Evolutionary conservation across 2,329 filamentous ascomycete genomes (phyloP), one percentile per base, ranked within the genome.

Genomic region (Talaromyces sp.): DNA sequence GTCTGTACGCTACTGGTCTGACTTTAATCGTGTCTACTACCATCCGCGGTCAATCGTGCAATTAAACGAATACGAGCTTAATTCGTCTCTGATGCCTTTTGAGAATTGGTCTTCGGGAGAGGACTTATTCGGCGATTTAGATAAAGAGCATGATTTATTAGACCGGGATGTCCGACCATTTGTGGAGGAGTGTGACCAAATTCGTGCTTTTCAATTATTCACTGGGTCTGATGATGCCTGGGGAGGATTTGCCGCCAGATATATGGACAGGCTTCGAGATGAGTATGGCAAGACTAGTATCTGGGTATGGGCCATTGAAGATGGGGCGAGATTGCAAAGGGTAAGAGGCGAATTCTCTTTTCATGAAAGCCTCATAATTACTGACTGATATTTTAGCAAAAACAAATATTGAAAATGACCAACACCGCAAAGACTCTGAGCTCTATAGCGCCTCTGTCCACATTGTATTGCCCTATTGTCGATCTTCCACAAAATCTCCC

Each of bases 1-100:
- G 6, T 84, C 85, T 10, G 90, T 98, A n/a, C 86, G 92, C 59
- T 98, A 95, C 78, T 99, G 95, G 94, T 96, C 92, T 34, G 95
- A 99, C 75, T 98, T 92, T 76, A 96, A 91, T 68, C 87, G 92
- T 30, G 85, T 95, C n/a, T 99, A 87, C 76, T 97, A 90, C 73
- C 93, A 98, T 72, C 95, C 95, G 8, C 87, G 86, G 60, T 96
- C 92, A 12, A 85, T 96, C 59, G 83, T 96, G 9, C 93, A 96
- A 72, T 81, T 98, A 14, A 90, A 90, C 71, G 92, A 97, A 70
- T 96, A 91, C 70, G 91, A 96, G 72, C 81, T 96, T 40, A 88
- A 90, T 72, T 94, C 92, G 3, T 83, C 85, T 52, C 80, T 94
- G 31, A 88, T 89, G 82, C 91, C 93, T 0, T 96, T 96, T 69